Base-by-base conservation (phyloP, 2,329 filamentous ascomycete genomes). In the Aureobasidium sp. region DNA sequence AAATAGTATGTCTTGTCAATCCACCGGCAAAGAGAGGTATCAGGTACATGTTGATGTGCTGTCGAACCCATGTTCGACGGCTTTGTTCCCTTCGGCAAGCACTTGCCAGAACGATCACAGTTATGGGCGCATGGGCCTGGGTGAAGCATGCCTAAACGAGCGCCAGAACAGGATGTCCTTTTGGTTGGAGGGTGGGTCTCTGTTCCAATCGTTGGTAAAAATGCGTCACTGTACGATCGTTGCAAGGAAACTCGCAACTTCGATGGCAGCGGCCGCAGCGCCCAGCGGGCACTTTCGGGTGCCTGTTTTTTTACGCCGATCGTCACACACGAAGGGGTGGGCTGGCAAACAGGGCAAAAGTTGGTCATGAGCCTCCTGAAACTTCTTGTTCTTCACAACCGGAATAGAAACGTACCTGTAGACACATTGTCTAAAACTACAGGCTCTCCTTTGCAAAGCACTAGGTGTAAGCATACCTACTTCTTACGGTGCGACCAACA, bases 151-250 rank as follows among this genome's bases (percentile, higher is more conserved):
- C 50, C 39, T 54, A 54, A 54, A 54, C 50, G 50, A 54, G 37
- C 37, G 22, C 35, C 37, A 54, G 50, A 54, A 31, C 50, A 54
- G 22, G 50, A 29, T 54, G 50, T 52, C 31, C 22, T 31, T 54
- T 54, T 42, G 50, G 50, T 42, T 22, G 27, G n/a, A 35, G 40
- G 24, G 53, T 45, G 37, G 53, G 53, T 57, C 53, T 57, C 53
- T 57, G 53, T 57, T 39, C 14, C 33, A 45, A 57, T 45, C 17
- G 17, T 29, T 37, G 31, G 40, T 58, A 45, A 60, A 49, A 9
- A 40, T 60, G 57, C 57, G 57, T 60, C 57, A 60, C 45, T 60
- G 44, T 50, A 60, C 57, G 35, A 50, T 47, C 54, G 29, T 37
- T 35, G 15, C 40, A 48, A 17, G 44, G 33, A 60, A 49, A 3